Conservation (phyloP, 768 basidiomycete species). For the Vararia minispora region DNA sequence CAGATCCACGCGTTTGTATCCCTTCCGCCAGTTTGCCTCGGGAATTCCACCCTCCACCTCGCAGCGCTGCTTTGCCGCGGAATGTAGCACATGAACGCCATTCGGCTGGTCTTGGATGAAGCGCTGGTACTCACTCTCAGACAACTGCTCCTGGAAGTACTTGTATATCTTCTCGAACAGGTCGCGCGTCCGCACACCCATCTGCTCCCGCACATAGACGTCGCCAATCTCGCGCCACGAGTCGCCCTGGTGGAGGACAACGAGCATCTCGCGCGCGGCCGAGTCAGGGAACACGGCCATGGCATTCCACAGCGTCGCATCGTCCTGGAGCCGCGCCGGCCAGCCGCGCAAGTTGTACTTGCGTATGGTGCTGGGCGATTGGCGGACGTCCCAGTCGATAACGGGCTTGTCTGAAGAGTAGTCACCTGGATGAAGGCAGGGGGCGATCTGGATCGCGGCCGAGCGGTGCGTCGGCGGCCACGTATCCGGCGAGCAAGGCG, state of each 20-base stretch:
- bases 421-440: conserved; percentile 11
- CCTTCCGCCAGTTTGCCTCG: conserved; percentile 9
- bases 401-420: conserved; percentile 6
- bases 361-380: conserved; percentile 9
- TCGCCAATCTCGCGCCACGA: conserved; percentile 6
- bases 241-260: conserved; percentile 4
- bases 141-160: conserved; percentile 8
- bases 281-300: conserved; percentile 9
- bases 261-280: conserved; percentile 3
- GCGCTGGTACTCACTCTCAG: conserved; percentile 3
- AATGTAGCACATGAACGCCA: conserved; percentile 2
- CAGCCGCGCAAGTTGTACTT: conserved; percentile 9
- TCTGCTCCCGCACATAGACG: conserved; percentile 5
- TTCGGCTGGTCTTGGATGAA: conserved; percentile 2
- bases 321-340: too few species aligned
- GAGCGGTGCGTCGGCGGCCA: conserved; percentile 9
- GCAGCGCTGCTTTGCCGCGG: conserved; percentile 8
- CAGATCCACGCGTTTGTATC: conserved; percentile 11
- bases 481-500: too few species aligned
- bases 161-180: conserved; percentile 12
- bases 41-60: conserved; percentile 2
- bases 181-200: conserved; percentile 5
- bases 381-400: conserved; percentile 9
- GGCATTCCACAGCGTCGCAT: conserved; percentile 3
- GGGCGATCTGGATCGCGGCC: conserved; percentile 9